Conservation (phyloP, 208 protist genomes). For the Wallacemonas collosoma region DNA sequence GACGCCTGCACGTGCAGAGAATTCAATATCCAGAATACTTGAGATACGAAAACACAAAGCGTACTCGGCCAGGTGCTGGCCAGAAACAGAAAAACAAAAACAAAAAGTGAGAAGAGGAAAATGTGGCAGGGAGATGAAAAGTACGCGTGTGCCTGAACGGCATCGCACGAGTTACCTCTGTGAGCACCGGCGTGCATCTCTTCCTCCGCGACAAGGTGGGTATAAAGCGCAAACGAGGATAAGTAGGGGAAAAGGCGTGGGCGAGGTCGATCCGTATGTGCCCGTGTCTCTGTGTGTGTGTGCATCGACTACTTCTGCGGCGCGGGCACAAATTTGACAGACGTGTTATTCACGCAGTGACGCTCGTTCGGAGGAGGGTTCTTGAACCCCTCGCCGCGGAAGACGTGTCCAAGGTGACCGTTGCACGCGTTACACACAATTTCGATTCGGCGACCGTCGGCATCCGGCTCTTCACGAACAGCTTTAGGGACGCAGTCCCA, state of each 20-base stretch:
- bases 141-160: too few relatives aligned
- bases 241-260: not conserved
- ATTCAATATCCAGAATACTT: too few relatives aligned
- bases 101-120: too few relatives aligned
- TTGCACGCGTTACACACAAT: constrained; percentile 94
- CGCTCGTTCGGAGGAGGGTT: constrained; percentile 92
- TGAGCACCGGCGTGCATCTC: too few relatives aligned
- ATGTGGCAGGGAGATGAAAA: too few relatives aligned
- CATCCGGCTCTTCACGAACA: constrained; percentile 81
- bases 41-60: too few relatives aligned
- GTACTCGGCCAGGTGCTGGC: too few relatives aligned
- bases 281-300: too few relatives aligned
- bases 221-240: not conserved
- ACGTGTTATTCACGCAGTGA: constrained; percentile 90
- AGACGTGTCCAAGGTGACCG: constrained; percentile 93
- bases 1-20: too few relatives aligned
- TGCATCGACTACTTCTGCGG: constrained; percentile 9
- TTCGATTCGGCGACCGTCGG: constrained; percentile 73
- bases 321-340: constrained; percentile 52
- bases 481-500: constrained; percentile 77
- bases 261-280: not conserved
- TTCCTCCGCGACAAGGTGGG: not conserved
- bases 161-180: too few relatives aligned
- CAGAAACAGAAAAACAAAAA: too few relatives aligned
- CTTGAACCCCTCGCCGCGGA: constrained; percentile 85